Percentiles rank a stretch among this genome's conserved stretches.
phyloP scores from a whole-genome alignment of 2,329 filamentous ascomycete species.

The Colletotrichum tofieldiae region DNA sequence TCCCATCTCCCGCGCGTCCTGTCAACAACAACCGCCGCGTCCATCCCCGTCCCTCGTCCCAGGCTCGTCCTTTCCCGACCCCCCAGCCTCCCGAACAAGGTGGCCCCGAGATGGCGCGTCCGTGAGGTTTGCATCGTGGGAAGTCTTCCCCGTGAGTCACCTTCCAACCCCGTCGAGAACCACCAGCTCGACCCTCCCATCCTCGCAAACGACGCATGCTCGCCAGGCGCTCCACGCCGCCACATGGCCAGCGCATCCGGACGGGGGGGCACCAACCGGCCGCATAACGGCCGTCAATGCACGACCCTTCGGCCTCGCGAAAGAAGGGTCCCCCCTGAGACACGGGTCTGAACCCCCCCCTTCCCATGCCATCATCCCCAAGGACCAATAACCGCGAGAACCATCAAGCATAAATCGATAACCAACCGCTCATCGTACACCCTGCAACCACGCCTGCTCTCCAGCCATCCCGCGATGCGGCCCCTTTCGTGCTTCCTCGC shows the following conservation, averaged over 20 bases:
- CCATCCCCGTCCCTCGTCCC: background rate
- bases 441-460: too few relatives aligned
- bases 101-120: background rate
- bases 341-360: background rate
- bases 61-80: background rate
- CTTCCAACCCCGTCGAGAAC: background rate
- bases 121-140: too few relatives aligned
- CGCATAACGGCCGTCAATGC: constrained; percentile 29
- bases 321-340: background rate
- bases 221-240: background rate
- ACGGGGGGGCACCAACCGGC: background rate
- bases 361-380: too few relatives aligned
- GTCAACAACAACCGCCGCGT: background rate
- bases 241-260: background rate
- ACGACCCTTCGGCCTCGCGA: background rate
- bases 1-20: constrained; percentile 7
- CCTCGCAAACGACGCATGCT: background rate
- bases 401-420: background rate
- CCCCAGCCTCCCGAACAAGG: background rate
- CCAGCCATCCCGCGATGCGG: too few relatives aligned
- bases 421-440: too few relatives aligned
- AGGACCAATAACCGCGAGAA: too few relatives aligned
- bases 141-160: background rate
- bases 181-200: background rate
- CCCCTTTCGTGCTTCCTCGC: too few relatives aligned